These are phyloP conservation scores for Wallacemonas sp. DNA, from an alignment of 208 protist species.

Conservation along the genomic window DNA sequence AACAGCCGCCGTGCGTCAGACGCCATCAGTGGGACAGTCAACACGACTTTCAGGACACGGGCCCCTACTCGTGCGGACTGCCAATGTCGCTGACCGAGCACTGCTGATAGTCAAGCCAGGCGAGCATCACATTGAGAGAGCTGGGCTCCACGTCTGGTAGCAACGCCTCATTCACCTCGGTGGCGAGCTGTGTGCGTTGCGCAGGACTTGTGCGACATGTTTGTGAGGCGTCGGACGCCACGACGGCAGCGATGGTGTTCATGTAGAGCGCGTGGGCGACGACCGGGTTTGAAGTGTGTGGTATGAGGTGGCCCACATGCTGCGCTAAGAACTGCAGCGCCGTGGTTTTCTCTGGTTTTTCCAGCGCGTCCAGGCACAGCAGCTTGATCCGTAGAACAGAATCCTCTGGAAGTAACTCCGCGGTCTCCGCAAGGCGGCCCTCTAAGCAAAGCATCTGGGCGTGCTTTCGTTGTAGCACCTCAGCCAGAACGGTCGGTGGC, in stretches of 20 bases:
- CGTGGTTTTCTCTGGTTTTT: slow-evolving; percentile 17
- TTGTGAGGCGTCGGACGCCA: slow-evolving; percentile 1
- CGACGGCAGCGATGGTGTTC: slow-evolving; percentile 18
- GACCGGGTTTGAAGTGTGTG: slow-evolving; percentile 31
- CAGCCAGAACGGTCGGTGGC: background rate
- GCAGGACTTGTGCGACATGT: slow-evolving; percentile 4
- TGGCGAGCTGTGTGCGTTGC: slow-evolving; percentile 28
- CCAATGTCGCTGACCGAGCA: background rate
- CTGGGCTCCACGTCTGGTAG: slow-evolving; percentile 35
- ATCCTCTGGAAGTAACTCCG: slow-evolving; percentile 41
- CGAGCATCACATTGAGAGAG: slow-evolving; percentile 62
- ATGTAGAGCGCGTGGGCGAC: slow-evolving; percentile 38
- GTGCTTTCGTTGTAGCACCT: slow-evolving; percentile 34
- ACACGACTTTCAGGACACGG: background rate
- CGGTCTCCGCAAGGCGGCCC: slow-evolving; percentile 43
- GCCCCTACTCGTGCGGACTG: background rate
- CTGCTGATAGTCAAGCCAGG: slow-evolving; percentile 70
- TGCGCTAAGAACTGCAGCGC: slow-evolving; percentile 44
- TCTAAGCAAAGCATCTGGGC: slow-evolving; percentile 64
- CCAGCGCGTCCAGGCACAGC: slow-evolving; percentile 56
- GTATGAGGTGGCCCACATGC: slow-evolving; percentile 51
- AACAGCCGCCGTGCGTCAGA: too few species aligned
- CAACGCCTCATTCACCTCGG: slow-evolving; percentile 71
- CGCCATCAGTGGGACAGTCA: too few species aligned
- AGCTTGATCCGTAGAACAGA: slow-evolving; percentile 58